Conservation (phyloP, 441 rosid species). For the Syzygium syzygioides region DNA sequence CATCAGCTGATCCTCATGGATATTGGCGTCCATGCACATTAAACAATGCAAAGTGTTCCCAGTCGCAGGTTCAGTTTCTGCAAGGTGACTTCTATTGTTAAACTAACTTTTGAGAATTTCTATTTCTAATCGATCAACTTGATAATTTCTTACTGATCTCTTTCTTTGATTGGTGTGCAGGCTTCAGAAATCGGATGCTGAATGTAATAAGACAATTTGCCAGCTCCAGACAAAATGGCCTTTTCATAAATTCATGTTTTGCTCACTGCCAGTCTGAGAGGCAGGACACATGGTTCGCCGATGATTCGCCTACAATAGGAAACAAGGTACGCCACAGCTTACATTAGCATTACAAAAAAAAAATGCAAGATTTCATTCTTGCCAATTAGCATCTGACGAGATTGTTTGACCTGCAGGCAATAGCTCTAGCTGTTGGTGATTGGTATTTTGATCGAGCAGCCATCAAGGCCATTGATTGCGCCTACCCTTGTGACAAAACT, state of each 20-base stretch:
- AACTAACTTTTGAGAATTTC: not conserved
- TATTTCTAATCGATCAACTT: not conserved
- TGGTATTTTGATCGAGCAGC: not conserved
- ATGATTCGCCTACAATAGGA: slow-evolving; percentile 68
- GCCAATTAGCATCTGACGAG: not conserved
- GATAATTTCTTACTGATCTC: not conserved
- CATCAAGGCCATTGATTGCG: not conserved
- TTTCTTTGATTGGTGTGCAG: slow-evolving; percentile 34
- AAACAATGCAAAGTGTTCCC: not conserved
- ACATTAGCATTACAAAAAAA: not conserved
- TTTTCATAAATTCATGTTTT: slow-evolving; percentile 90
- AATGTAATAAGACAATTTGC: slow-evolving; percentile 57
- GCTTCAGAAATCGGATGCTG: slow-evolving; percentile 82
- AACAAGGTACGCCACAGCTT: slow-evolving; percentile 48
- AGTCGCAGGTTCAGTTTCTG: slow-evolving; percentile 4
- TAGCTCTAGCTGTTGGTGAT: not conserved
- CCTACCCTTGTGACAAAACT: slow-evolving; percentile 2
- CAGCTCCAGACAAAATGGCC: slow-evolving; percentile 61
- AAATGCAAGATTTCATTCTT: not conserved
- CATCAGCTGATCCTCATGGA: slow-evolving; percentile 6
- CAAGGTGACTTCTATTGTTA: not conserved
- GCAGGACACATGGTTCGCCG: slow-evolving; percentile 95
- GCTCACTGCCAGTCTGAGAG: slow-evolving; percentile 98
- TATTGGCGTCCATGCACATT: slow-evolving; percentile 7
- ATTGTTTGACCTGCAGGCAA: not conserved